A percentile compares a stretch with the other conserved stretches of the same genome.
Conservation (phyloP, 352 stramenopile genomes). For the Phytopythium delawarense region DNA sequence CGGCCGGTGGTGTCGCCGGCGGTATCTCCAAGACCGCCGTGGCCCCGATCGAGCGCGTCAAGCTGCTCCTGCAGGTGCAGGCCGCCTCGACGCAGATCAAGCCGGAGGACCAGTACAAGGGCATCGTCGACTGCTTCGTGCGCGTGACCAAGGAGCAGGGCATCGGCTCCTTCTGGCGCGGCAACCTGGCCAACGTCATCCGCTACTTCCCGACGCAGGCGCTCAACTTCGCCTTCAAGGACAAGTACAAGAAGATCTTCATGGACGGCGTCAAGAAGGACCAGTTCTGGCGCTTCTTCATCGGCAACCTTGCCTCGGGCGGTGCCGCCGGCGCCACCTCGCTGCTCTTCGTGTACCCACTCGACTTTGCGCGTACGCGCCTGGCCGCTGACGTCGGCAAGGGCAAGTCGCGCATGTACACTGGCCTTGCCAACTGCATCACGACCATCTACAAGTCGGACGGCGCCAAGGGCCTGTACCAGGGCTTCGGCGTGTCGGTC, state of each 20-base stretch:
- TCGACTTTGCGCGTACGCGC: conserved; percentile 98
- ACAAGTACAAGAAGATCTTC: conserved; percentile 92
- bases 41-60: conserved; percentile 89
- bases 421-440: conserved; percentile 96
- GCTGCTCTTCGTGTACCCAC: conserved; percentile 95
- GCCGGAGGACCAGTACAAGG: conserved; percentile 90
- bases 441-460: conserved; percentile 93
- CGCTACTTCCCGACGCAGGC: conserved; percentile 92
- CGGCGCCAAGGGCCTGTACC: conserved; percentile 94
- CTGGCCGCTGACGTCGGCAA: conserved; percentile 97
- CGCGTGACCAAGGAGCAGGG: conserved; percentile 89
- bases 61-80: conserved; percentile 92
- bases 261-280: conserved; percentile 90
- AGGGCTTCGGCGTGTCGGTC: conserved; percentile 98
- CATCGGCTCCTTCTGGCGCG: conserved; percentile 87
- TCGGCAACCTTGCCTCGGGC: conserved; percentile 97
- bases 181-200: conserved; percentile 91
- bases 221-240: conserved; percentile 93
- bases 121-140: conserved; percentile 88
- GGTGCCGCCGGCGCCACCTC: conserved; percentile 96
- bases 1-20: conserved; percentile 81
- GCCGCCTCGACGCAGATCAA: conserved; percentile 89
- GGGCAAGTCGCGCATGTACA: conserved; percentile 97
- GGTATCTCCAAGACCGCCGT: conserved; percentile 91
- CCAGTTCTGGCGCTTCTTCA: conserved; percentile 98